Base-by-base conservation (phyloP, 2,329 filamentous ascomycete genomes). In the Penicillium verrucosum region DNA sequence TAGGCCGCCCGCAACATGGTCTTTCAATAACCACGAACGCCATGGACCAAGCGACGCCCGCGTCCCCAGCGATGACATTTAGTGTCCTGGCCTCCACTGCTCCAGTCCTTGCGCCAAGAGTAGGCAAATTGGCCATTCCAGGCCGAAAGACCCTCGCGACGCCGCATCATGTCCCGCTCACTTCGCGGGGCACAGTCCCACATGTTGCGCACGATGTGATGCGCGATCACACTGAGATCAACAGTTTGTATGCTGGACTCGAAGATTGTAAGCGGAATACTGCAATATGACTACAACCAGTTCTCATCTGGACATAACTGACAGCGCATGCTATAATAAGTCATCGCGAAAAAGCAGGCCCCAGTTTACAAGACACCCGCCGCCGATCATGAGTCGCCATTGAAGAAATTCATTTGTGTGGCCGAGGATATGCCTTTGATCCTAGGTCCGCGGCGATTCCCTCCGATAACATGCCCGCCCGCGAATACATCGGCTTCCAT, bases 201-300 rank as follows among this genome's bases (percentile, higher is more conserved):
- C 94, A 99, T 76, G 77, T 99, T 62, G 89, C 92, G 3, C 92
- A 92, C 38, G 94, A 99, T 78, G 89, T 89, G 59, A 80, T 94
- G 62, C 73, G 76, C 40, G 86, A 85, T 54, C 80, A 88, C 66
- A 86, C 87, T 1, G 72, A 82, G 5, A 80, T 95, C 57, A 78
- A 79, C 29, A 89, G 89, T 27, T 81, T 90, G 3, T 96, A 96
- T 70, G 79, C 94, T 68, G 90, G 89, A 0, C 78, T 97, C 29
- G 94, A 99, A 80, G 94, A 99, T 74, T 97, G 94, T 97, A 81
- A 75, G 89, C 74, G 16, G 8, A 21, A 41, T 14, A 7, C 10
- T 21, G 14, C 9, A 25, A 10, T 11, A 37, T 4, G 10, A 5
- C 5, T 11, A 18, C n/a, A 10, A 21, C 18, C 3, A 1, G 6